Evolutionary conservation across 129 eudicot genomes (phyloP).

Genomic region (Helichrysum umbraculigerum): DNA sequence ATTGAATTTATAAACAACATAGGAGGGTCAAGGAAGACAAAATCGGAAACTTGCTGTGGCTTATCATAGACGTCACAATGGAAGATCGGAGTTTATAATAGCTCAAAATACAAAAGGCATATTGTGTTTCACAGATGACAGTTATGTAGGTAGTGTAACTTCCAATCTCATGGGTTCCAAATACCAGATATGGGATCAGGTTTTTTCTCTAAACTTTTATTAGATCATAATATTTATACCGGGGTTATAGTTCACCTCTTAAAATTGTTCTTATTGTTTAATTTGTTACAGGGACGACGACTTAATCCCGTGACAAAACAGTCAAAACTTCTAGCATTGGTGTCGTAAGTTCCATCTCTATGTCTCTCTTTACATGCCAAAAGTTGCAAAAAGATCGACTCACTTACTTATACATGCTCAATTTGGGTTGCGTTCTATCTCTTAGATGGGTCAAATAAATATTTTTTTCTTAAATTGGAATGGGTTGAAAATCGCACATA

Average conservation of each 20-base stretch:
- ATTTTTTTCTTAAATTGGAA: too few relatives aligned
- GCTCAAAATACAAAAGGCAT: constrained; percentile 76
- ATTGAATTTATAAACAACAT: neutral
- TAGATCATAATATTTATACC: neutral
- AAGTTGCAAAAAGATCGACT: neutral
- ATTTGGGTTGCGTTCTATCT: neutral
- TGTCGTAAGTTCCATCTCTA: constrained; percentile 46
- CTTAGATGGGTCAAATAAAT: neutral
- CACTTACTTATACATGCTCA: neutral
- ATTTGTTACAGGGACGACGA: constrained; percentile 55
- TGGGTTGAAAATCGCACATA: neutral
- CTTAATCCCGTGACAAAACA: constrained; percentile 45
- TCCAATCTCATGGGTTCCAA: constrained; percentile 87
- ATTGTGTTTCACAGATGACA: constrained; percentile 55
- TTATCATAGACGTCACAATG: constrained; percentile 61
- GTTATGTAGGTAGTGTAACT: constrained; percentile 68
- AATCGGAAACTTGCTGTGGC: constrained; percentile 94
- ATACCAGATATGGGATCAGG: constrained; percentile 90
- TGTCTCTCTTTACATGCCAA: neutral
- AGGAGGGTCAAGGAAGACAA: constrained; percentile 96
- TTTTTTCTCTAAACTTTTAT: constrained; percentile 18
- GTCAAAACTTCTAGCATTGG: constrained; percentile 65
- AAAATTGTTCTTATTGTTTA: neutral
- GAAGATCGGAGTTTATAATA: constrained; percentile 75
- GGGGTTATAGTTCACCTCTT: neutral